Evolutionary conservation across 331 rosid genomes (phyloP), one percentile per base, ranked within the genome.

Genomic region (Phaseolus coccineus): DNA sequence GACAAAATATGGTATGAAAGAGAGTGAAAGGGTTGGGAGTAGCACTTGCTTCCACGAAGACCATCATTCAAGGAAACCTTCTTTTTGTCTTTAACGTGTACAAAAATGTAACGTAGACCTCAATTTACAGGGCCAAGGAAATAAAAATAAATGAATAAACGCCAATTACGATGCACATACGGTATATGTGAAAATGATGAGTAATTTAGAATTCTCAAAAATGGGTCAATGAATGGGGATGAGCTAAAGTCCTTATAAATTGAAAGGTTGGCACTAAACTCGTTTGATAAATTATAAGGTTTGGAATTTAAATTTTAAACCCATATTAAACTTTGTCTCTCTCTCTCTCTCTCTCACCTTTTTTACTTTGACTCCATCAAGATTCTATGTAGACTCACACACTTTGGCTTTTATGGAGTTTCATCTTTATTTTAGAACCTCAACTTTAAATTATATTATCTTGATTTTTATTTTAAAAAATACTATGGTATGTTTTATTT

Each of bases 11-110:
- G 71, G 65, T 4, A 35, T 25, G 82, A 47, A 82, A 74, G 85
- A 44, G 35, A 9, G 31, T 24, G 63, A 57, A 33, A 55, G 14
- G 27, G 70, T 53, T 57, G n/a, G 47, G 35, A 57, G 14, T 47
- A 50, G 80, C 88, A 74, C 84, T 48, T 62, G 73, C 80, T 68
- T 74, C 85, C 91, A 83, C 88, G 84, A 80, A 70, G 72, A 72
- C 87, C 97, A 81, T 80, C 71, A 85, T 81, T 88, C 82, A 33
- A 89, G 92, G 90, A 46, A 72, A 56, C 52, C 56, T 82, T 86
- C 87, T 68, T 22, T 72, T 86, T 68, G 35, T 68, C 69, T 30
- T 69, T 48, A 55, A 31, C 9, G 14, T 39, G 56, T 22, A 13
- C 42, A 55, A 19, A 35, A 11, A 46, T 65, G 11, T 39, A 31